Evolutionary conservation across 2,329 filamentous ascomycete species (phyloP), one percentile per base, ranked within the genome.

Genomic region (Pseudogymnoascus sp.): DNA sequence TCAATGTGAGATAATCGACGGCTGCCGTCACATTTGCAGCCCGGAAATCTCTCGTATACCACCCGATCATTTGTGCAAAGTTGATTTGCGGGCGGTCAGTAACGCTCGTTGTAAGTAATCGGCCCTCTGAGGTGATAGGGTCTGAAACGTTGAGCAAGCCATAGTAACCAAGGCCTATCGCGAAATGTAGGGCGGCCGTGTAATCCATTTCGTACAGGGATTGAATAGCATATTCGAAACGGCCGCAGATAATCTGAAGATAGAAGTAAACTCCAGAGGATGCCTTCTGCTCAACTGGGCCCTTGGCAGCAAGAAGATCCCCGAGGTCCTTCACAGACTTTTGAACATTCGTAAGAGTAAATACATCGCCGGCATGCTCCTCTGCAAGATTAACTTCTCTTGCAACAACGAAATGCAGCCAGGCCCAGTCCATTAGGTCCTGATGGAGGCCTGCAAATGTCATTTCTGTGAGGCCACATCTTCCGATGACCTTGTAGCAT

Each of bases 401-500:
- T 6, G 86, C 86, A 62, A 89, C 79, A 71, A 86, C 87, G 75
- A 89, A 86, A 70, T 89, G 86, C 62, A 89, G 79, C 86, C 86
- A 89, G 71, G 87, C 82, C 83, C 85, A 89, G 74, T 89, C 86
- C 70, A 87, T 84, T 63, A 88, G 83, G 63, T 86, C 84, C 12
- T 81, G 84, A 69, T 83, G 84, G 36, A 89, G 76, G 51, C 82
- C 82, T 25, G 87, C 84, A 31, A 89, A 74, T 67, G 81, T 84
- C 65, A 86, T 83, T 74, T 86, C 86, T 71, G 78, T 79, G 27
- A 89, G 77, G 69, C 88, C 86, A 68, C 86, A 88, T 51, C 86
- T 91, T 51, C 95, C 94, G 68, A 99, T 89, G 65, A 99, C 87
- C 80, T 99, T 97, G 81, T 97, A 97, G 74, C 94, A 97, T 58